A percentile compares a stretch with the other conserved stretches of the same genome.
Conservation (phyloP, 2,329 filamentous ascomycete genomes). For the Fusarium sp. region DNA sequence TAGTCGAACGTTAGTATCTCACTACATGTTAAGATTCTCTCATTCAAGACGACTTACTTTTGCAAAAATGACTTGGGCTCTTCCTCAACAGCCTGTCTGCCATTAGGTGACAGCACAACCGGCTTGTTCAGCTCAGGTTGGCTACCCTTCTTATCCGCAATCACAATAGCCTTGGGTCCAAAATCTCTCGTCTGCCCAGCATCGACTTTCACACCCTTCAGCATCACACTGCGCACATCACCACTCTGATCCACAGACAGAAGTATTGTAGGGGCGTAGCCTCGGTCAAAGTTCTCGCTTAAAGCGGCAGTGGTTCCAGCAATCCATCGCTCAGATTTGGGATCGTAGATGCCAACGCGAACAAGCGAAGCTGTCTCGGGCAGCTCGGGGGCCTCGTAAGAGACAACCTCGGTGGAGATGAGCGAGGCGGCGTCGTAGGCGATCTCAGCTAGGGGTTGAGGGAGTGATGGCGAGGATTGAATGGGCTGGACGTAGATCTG, state of each 20-base stretch:
- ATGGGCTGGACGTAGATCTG: conserved; percentile 68
- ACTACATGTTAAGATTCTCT: background rate
- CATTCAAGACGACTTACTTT: conserved; percentile 63
- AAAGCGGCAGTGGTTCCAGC: conserved; percentile 68
- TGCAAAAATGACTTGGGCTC: conserved; percentile 74
- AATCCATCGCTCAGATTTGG: conserved; percentile 60
- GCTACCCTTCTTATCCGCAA: conserved; percentile 62
- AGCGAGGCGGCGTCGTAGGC: conserved; percentile 63
- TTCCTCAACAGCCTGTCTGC: conserved; percentile 67
- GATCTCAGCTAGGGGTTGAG: conserved; percentile 66
- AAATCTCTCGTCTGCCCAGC: conserved; percentile 75
- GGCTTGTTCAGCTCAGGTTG: conserved; percentile 73
- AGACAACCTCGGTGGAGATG: conserved; percentile 60
- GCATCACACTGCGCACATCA: conserved; percentile 62
- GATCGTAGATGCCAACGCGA: conserved; percentile 70
- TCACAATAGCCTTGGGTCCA: conserved; percentile 68
- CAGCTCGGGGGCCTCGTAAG: conserved; percentile 69
- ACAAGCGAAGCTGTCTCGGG: conserved; percentile 61
- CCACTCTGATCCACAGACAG: conserved; percentile 62
- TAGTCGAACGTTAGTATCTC: conserved; percentile 55
- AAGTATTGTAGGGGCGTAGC: conserved; percentile 68
- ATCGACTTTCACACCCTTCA: conserved; percentile 70
- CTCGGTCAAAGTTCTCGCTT: conserved; percentile 70
- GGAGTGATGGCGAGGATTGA: conserved; percentile 49
- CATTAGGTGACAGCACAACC: conserved; percentile 70